Evolutionary conservation across 208 protist genomes (phyloP).

Genomic region (Crithidia bombi): DNA sequence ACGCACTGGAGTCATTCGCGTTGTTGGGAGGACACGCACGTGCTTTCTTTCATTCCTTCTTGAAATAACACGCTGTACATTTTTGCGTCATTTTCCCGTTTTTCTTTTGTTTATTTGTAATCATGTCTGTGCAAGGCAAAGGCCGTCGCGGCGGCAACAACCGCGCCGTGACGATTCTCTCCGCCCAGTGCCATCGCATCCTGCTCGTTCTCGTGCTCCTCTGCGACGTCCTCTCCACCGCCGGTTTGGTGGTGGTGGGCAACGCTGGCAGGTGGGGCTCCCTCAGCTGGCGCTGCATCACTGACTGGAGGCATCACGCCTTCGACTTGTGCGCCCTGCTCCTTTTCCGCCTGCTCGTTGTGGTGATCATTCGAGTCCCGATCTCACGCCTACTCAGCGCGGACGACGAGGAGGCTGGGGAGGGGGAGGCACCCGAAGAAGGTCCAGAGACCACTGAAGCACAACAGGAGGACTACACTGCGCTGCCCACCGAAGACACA

Average conservation of each 20-base stretch:
- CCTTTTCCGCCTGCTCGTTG: conserved; percentile 27
- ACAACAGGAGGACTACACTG: conserved; percentile 15
- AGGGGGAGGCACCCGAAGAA: no score
- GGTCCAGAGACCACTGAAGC: conserved; percentile 6
- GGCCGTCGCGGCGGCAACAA: conserved; percentile 22
- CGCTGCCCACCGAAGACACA: conserved; percentile 9
- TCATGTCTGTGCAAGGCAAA: conserved; percentile 28
- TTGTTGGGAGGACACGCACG: background rate
- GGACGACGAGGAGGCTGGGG: conserved; percentile 8
- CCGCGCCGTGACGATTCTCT: conserved; percentile 33
- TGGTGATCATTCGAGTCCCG: conserved; percentile 8
- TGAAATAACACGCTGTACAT: no score
- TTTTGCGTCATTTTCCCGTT: background rate
- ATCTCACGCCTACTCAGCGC: conserved; percentile 15
- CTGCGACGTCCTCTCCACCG: conserved; percentile 24
- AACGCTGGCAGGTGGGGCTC: conserved; percentile 12
- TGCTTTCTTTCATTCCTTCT: no score
- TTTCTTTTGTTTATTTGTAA: conserved; percentile 6
- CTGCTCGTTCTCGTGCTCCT: conserved; percentile 34
- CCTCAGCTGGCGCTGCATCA: conserved; percentile 26
- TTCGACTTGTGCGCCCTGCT: conserved; percentile 34
- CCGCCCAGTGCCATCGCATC: conserved; percentile 11
- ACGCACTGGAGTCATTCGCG: no score
- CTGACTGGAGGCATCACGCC: conserved; percentile 25
- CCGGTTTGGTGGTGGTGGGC: conserved; percentile 15